Evolutionary conservation across 176 grass and related monocot species (phyloP).

Genomic region (Bolboschoenus planiculmis): DNA sequence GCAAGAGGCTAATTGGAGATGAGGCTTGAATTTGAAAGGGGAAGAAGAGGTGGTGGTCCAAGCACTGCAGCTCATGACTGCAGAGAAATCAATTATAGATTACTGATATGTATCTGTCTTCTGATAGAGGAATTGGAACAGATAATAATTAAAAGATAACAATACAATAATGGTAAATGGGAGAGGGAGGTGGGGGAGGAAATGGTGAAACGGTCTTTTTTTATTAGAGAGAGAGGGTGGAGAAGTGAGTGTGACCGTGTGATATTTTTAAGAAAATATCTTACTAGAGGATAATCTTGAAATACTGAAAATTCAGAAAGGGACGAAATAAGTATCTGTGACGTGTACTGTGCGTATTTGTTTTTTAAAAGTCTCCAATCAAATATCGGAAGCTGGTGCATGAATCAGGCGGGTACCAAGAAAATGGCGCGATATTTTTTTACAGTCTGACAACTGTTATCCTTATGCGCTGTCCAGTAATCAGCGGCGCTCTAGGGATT

Average conservation of each 20-base stretch:
- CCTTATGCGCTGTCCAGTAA: not conserved
- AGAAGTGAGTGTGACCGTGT: not conserved
- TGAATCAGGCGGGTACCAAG: not conserved
- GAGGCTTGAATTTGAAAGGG: constrained; percentile 2
- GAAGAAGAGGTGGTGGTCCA: not conserved
- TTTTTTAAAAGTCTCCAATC: not conserved
- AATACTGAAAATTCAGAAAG: not conserved
- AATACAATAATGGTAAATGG: too few relatives aligned
- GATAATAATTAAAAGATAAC: too few relatives aligned
- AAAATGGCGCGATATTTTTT: not conserved
- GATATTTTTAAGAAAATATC: not conserved
- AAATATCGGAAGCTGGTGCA: not conserved
- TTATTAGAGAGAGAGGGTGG: too few relatives aligned
- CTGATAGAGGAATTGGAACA: not conserved
- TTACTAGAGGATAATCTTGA: not conserved
- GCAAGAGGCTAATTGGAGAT: not conserved
- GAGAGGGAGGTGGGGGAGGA: too few relatives aligned
- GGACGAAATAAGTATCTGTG: not conserved
- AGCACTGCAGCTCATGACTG: not conserved
- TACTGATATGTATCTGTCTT: too few relatives aligned
- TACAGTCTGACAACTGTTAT: not conserved
- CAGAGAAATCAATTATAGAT: not conserved
- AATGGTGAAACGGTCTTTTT: too few relatives aligned
- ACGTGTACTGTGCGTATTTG: not conserved
- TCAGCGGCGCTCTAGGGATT: too few relatives aligned